Conservation (phyloP, 208 protist species). For the Balamuthia mandrillaris region DNA sequence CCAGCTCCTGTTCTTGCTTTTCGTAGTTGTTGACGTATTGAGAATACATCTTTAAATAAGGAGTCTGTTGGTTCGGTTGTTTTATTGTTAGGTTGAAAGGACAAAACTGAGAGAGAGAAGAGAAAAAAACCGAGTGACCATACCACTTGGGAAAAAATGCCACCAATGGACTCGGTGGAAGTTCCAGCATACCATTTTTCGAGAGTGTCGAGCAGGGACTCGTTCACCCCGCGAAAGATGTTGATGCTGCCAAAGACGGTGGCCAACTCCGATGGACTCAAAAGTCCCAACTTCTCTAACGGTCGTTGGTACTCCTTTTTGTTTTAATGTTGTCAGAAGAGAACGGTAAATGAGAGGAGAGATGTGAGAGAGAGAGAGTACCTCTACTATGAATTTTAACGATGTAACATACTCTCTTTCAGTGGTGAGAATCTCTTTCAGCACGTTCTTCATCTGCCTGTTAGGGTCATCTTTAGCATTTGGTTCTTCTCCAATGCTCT, state of each 20-base stretch:
- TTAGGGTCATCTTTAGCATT: background rate
- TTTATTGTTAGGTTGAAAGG: too few species aligned
- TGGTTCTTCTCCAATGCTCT: background rate
- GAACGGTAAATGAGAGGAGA: background rate
- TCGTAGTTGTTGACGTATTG: conserved; percentile 6
- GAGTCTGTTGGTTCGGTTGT: too few species aligned
- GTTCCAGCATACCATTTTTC: background rate
- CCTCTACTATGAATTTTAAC: background rate
- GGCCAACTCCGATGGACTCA: background rate
- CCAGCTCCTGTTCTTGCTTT: background rate
- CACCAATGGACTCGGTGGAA: background rate
- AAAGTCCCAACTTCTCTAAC: background rate
- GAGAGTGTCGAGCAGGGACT: background rate
- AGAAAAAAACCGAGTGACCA: background rate
- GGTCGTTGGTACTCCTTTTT: background rate
- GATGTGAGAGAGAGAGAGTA: background rate
- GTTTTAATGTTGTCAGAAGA: background rate
- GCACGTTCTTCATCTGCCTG: background rate
- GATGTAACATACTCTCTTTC: background rate
- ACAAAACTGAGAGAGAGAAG: background rate
- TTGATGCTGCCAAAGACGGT: background rate
- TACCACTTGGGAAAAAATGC: background rate
- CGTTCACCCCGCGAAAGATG: background rate
- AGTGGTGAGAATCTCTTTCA: background rate
- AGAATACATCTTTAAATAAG: conserved; percentile 16